phyloP scores from a whole-genome alignment of 2,329 filamentous ascomycete genomes.

The Pseudocercospora musae region DNA sequence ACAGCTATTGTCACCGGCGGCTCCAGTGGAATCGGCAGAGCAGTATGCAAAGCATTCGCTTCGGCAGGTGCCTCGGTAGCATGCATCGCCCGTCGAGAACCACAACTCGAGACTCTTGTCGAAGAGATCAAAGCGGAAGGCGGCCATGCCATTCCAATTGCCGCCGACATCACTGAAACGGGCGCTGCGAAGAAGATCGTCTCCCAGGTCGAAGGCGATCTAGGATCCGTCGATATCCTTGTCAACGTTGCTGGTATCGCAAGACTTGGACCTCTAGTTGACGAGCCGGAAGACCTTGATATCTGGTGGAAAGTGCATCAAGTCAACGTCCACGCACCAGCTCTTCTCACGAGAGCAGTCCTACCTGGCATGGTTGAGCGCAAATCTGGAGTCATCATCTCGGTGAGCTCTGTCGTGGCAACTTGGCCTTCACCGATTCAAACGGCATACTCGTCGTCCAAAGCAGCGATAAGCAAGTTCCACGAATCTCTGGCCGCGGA shows the following conservation, averaged over 20 bases:
- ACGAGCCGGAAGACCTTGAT: conserved; percentile 17
- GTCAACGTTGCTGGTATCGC: conserved; percentile 21
- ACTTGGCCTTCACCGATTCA: neutral
- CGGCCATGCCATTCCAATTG: neutral
- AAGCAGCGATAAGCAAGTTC: conserved; percentile 29
- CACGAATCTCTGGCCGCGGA: conserved; percentile 22
- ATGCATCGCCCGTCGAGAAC: conserved; percentile 68
- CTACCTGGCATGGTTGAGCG: neutral
- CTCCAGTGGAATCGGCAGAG: conserved; percentile 78
- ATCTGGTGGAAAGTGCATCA: conserved; percentile 12
- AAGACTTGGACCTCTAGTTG: conserved; percentile 12
- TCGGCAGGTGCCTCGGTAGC: conserved; percentile 83
- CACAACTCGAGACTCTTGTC: conserved; percentile 57
- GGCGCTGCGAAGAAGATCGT: neutral
- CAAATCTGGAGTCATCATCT: neutral
- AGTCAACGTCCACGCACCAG: conserved; percentile 11
- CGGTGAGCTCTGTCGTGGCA: neutral
- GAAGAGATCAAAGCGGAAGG: conserved; percentile 5
- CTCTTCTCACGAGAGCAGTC: neutral
- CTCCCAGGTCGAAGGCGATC: neutral
- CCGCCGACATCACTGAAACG: neutral
- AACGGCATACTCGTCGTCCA: conserved; percentile 26
- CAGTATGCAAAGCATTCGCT: conserved; percentile 86
- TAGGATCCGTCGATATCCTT: conserved; percentile 13
- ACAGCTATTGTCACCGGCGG: conserved; percentile 84